Evolutionary conservation across 208 protist genomes (phyloP).

Genomic region (Trypanosoma theileri): DNA sequence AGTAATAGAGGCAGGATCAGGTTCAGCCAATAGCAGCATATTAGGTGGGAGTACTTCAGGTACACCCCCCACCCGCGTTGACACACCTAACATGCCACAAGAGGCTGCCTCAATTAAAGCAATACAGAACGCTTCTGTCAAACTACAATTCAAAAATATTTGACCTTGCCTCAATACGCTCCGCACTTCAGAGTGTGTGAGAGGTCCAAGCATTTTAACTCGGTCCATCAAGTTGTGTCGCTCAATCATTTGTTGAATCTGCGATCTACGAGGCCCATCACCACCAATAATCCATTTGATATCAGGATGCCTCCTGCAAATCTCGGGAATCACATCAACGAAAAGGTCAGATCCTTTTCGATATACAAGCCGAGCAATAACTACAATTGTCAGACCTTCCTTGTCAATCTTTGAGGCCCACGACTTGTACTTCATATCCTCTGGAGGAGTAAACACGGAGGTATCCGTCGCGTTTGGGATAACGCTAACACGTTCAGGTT

Average conservation of each 20-base stretch:
- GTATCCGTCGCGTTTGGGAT: slow-evolving; percentile 98
- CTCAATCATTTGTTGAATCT: slow-evolving; percentile 97
- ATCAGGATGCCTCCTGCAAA: slow-evolving; percentile 92
- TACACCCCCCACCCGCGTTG: slow-evolving; percentile 97
- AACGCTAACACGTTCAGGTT: slow-evolving; percentile 92
- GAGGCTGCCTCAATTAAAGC: slow-evolving; percentile 97
- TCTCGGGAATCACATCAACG: slow-evolving; percentile 94
- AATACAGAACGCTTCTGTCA: slow-evolving; percentile 99
- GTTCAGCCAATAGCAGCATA: slow-evolving; percentile 93
- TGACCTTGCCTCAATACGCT: slow-evolving; percentile 94
- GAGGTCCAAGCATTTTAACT: slow-evolving; percentile 95
- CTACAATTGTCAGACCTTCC: slow-evolving; percentile 93
- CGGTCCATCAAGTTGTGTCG: slow-evolving; percentile 95
- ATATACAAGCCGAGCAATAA: slow-evolving; percentile 96
- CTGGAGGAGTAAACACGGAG: slow-evolving; percentile 80
- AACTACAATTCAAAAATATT: slow-evolving; percentile 98
- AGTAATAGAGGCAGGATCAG: slow-evolving; percentile 79
- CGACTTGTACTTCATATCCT: slow-evolving; percentile 91
- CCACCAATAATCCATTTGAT: slow-evolving; percentile 97
- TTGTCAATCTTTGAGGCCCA: slow-evolving; percentile 85
- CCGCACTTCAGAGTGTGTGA: slow-evolving; percentile 90
- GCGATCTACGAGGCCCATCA: slow-evolving; percentile 94
- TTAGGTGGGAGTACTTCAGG: slow-evolving; percentile 96
- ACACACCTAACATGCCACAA: slow-evolving; percentile 94
- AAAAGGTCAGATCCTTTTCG: slow-evolving; percentile 97